phyloP scores from a whole-genome alignment of 495 filamentous ascomycete genomes.

The Penicillium pulvis region DNA sequence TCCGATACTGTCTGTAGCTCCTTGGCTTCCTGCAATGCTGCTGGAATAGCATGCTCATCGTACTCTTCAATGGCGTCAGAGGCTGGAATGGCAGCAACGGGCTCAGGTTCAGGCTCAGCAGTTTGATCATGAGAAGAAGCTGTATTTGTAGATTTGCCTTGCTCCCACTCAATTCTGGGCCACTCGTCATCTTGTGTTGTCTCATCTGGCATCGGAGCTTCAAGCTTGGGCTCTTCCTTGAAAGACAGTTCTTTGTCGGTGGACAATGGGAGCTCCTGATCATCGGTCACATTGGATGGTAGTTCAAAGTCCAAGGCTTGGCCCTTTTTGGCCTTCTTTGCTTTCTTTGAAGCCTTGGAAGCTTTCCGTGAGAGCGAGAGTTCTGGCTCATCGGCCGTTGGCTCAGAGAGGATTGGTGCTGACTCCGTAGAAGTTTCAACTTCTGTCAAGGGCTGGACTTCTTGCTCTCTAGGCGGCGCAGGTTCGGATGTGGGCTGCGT shows the following conservation, averaged over 20 bases:
- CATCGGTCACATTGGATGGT: slow-evolving; percentile 3
- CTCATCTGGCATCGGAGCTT: slow-evolving; percentile 9
- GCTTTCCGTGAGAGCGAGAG: slow-evolving; percentile 28
- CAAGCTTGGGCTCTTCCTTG: slow-evolving; percentile 19
- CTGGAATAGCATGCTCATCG: slow-evolving; percentile 33
- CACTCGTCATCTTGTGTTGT: slow-evolving; percentile 31
- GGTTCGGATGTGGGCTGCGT: neutral
- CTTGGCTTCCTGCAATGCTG: slow-evolving; percentile 26
- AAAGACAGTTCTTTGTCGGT: slow-evolving; percentile 10
- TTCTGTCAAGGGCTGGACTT: neutral
- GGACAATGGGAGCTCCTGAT: slow-evolving; percentile 6
- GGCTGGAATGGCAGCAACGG: slow-evolving; percentile 31
- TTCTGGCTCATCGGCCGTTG: slow-evolving; percentile 10
- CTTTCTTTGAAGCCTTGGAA: slow-evolving; percentile 30
- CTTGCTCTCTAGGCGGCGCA: slow-evolving; percentile 10
- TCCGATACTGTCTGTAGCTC: slow-evolving; percentile 18
- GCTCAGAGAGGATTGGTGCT: neutral
- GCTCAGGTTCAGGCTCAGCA: slow-evolving; percentile 29
- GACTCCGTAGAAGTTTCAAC: neutral
- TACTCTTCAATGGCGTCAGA: slow-evolving; percentile 36
- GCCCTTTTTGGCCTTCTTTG: slow-evolving; percentile 20
- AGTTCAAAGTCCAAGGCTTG: slow-evolving; percentile 10
- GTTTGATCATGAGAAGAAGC: slow-evolving; percentile 29
- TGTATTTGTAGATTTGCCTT: slow-evolving; percentile 27
- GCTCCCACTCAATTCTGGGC: slow-evolving; percentile 44